Evolutionary conservation across 2,329 filamentous ascomycete genomes (phyloP), one percentile per base, ranked within the genome.

Genomic region (Myriosclerotinia scirpicola): DNA sequence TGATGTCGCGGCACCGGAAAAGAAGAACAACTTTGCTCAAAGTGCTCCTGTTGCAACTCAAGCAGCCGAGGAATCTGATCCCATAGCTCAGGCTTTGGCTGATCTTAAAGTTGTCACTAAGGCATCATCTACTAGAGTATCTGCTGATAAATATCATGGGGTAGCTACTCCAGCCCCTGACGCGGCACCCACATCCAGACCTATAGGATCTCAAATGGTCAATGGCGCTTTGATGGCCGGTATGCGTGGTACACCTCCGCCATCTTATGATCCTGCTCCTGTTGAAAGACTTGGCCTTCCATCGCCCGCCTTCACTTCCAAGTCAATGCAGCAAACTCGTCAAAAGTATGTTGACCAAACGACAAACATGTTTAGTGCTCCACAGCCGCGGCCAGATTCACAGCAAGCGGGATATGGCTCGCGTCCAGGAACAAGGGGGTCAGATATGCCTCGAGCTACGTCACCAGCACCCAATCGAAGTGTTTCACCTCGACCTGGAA

Each of bases 61-160:
- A 65, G 76, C 79, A 5, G 79, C 83, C 44, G 88, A 91, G 38
- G 89, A 92, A 34, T 79, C 84, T 20, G 95, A 99, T 74, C 95
- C 95, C 0, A 97, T 99, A 75, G 95, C 94, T 3, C 85, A 91
- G 73, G 96, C 95, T 34, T 83, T 99, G 9, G 95, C 94, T 14
- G 94, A 99, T 74, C 83, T 99, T 46, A 98, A 96, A 80, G 92
- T 90, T 0, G 90, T 93, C 5, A 84, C 82, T 20, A 98, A 98
- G 78, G 90, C 93, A 72, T 86, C 92, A 8, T 89, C 88, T 4
- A 83, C 86, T 59, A 87, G 96, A n/a, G 87, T 97, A 68, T 96
- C 95, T n/a, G 95, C 93, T 22, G 96, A 99, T 77, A 88, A 91
- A 68, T 97, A 97, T 78, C 92, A 96, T 75, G 94, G 95, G n/a